A percentile compares a stretch with the other conserved stretches of the same genome.
Conservation (phyloP, 2,329 filamentous ascomycete genomes). For the Fusarium pilosicola region DNA sequence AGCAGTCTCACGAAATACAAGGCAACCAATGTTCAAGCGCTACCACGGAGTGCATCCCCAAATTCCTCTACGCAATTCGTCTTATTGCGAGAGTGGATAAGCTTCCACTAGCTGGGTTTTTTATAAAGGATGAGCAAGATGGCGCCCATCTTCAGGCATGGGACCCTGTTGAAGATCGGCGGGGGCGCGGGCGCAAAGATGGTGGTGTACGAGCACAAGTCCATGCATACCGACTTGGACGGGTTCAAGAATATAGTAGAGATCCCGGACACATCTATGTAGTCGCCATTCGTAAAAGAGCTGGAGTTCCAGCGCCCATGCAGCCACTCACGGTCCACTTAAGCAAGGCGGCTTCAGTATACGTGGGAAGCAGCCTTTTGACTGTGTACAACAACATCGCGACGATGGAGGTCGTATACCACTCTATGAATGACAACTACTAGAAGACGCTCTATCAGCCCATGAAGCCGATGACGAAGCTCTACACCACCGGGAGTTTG, state of each 20-base stretch:
- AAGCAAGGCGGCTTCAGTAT: neutral
- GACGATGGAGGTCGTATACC: neutral
- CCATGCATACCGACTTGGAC: neutral
- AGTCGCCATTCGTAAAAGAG: neutral
- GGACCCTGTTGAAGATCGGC: neutral
- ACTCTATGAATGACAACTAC: neutral
- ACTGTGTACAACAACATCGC: neutral
- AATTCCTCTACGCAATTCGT: conserved; percentile 93
- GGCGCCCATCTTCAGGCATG: neutral
- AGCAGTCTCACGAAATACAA: conserved; percentile 71
- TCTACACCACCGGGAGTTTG: neutral
- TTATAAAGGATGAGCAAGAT: neutral
- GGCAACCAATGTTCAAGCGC: conserved; percentile 78
- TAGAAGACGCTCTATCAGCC: neutral
- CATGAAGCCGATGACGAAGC: neutral
- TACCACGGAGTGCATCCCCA: conserved; percentile 63
- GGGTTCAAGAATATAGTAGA: neutral
- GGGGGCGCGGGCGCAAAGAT: neutral
- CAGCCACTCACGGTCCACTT: neutral
- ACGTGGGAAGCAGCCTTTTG: neutral
- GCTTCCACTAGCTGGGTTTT: neutral
- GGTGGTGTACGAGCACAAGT: neutral
- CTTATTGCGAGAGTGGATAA: conserved; percentile 78
- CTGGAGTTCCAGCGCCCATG: neutral
- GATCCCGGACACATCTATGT: neutral